A percentile compares a stretch with the other conserved stretches of the same genome.
Evolutionary conservation across 2,329 filamentous ascomycete species (phyloP).

Genomic region (Diatrype stigma): DNA sequence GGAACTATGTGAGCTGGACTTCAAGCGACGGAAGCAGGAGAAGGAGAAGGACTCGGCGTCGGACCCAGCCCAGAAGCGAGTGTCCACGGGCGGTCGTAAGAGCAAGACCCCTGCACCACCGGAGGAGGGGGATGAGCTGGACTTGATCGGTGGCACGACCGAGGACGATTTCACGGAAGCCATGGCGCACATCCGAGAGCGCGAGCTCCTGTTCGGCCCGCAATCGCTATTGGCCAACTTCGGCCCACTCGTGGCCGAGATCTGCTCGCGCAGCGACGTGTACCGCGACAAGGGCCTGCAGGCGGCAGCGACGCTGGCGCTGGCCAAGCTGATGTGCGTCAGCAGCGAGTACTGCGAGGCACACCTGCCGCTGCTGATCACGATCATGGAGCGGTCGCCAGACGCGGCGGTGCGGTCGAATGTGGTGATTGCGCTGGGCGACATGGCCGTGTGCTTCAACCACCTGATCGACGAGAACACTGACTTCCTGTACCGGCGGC

Average conservation of each 20-base stretch:
- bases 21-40: slow-evolving; percentile 91
- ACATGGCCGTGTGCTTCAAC: slow-evolving; percentile 99
- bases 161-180: slow-evolving; percentile 91
- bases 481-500: slow-evolving; percentile 89
- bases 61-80: slow-evolving; percentile 33
- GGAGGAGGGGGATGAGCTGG: slow-evolving; percentile 80
- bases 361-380: slow-evolving; percentile 90
- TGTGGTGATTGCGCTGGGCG: slow-evolving; percentile 91
- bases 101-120: slow-evolving; percentile 39
- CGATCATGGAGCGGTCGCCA: slow-evolving; percentile 91
- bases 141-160: slow-evolving; percentile 93
- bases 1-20: slow-evolving; percentile 95
- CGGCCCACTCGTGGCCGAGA: slow-evolving; percentile 85
- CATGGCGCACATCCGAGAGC: slow-evolving; percentile 78
- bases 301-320: slow-evolving; percentile 85
- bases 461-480: slow-evolving; percentile 99
- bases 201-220: slow-evolving; percentile 74
- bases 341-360: slow-evolving; percentile 93
- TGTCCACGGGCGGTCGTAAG: slow-evolving; percentile 25
- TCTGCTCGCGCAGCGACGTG: slow-evolving; percentile 89
- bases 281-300: slow-evolving; percentile 89
- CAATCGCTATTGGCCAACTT: slow-evolving; percentile 85
- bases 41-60: slow-evolving; percentile 64
- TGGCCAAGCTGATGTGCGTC: slow-evolving; percentile 98
- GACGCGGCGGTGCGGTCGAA: slow-evolving; percentile 93